These are phyloP conservation scores for Moricandia arvensis DNA, from an alignment of 345 rosid species.

Conservation along the genomic window DNA sequence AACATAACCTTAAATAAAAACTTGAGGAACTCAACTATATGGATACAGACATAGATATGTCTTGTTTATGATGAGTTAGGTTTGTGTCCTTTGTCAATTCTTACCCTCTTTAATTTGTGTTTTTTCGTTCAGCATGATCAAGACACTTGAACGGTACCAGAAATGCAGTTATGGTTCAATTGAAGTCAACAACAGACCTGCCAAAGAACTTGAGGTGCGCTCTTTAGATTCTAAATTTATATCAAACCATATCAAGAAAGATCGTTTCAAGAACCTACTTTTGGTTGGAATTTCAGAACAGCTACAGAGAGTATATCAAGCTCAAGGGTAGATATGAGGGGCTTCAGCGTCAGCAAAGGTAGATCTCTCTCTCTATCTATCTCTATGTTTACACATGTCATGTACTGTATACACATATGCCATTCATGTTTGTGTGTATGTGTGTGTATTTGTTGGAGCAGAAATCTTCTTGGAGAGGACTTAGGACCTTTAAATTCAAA, in stretches of 20 bases:
- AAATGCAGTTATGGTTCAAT: slow-evolving; percentile 91
- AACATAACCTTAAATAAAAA: not conserved
- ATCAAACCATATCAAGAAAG: not conserved
- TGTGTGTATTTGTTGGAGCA: slow-evolving; percentile 27
- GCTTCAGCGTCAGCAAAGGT: slow-evolving; percentile 91
- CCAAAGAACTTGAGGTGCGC: slow-evolving; percentile 82
- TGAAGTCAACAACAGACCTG: slow-evolving; percentile 79
- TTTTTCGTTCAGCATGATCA: slow-evolving; percentile 68
- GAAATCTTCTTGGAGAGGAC: slow-evolving; percentile 90
- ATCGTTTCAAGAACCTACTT: not conserved
- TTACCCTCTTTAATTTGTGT: not conserved
- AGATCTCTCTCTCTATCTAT: not conserved
- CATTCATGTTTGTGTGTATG: not conserved
- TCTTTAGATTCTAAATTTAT: not conserved
- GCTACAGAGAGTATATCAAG: slow-evolving; percentile 89
- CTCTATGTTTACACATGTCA: not conserved
- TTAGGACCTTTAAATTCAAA: slow-evolving; percentile 56
- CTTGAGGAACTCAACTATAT: not conserved
- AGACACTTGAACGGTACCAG: slow-evolving; percentile 86
- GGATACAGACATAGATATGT: not conserved
- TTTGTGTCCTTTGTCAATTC: not conserved
- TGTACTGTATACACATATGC: not conserved
- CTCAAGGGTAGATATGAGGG: slow-evolving; percentile 71
- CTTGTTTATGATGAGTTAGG: not conserved
- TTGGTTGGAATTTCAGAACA: slow-evolving; percentile 48